Base-by-base conservation (phyloP, 768 basidiomycete species). In the Tricholoma hemisulphureum region DNA sequence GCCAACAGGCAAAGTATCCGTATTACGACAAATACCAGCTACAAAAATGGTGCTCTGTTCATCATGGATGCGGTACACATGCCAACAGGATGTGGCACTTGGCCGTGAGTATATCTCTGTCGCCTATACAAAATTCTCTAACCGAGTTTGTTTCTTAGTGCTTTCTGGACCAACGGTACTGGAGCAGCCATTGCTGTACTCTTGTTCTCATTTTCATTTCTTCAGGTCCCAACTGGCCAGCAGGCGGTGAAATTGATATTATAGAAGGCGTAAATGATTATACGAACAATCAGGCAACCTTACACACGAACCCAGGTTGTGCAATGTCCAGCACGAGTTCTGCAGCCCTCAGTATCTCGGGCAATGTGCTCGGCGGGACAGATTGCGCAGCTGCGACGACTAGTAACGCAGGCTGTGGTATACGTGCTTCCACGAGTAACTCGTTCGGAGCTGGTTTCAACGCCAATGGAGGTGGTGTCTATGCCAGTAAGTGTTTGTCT, bases 371-470 rank as follows among this genome's bases (percentile, higher is more conserved):
- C 21, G 83, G 82, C 31, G 84, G 84, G 54, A 87, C 84, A 2
- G 80, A 93, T 69, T 92, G 91, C 63, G 83, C 86, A 46, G 89
- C 85, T 23, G 68, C 76, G 23, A 79, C 83, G n/a, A 88, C 88
- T 4, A 79, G 80, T 18, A 91, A 93, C 59, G 78, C 85, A 66
- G 93, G 93, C 20, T 98, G 95, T 69, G 94, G 95, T 8, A 78
- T 89, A 35, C 85, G 88, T 9, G 82, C 87, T 8, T 68, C 70
- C 29, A 75, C 78, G 51, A 73, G 71, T 53, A 85, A 83, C 58
- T 87, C 87, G 2, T 96, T 90, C 67, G 95, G 95, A n/a, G 71
- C 80, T n/a, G 84, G 77, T 11, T 98, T 95, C 78, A 98, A 98
- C 71, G 70, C 67, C n/a, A 86, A 81, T 62, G 84, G 85, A 9